Conservation (phyloP, 495 filamentous ascomycete genomes). For the Daldinia bambusicola region DNA sequence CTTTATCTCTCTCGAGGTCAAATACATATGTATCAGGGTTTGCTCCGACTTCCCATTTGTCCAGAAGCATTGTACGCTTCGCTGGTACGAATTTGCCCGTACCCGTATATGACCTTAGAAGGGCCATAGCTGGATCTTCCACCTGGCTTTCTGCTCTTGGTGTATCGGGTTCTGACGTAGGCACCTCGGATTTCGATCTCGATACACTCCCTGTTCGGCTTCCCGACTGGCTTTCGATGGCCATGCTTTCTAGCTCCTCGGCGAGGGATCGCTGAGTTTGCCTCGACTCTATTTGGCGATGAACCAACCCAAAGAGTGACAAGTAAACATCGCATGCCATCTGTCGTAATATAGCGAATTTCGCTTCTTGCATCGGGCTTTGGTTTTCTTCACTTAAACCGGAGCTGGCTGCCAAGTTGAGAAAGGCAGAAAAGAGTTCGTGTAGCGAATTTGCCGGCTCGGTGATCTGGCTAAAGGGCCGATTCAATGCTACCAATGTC, state of each 20-base stretch:
- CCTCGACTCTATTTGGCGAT: constrained; percentile 19
- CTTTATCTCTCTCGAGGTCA: constrained; percentile 41
- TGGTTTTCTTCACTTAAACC: not conserved
- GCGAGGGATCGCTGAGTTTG: constrained; percentile 16
- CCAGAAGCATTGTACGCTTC: constrained; percentile 43
- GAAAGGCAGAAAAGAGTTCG: constrained; percentile 27
- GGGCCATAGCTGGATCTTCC: constrained; percentile 46
- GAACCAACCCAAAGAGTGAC: constrained; percentile 40
- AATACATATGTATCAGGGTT: constrained; percentile 42
- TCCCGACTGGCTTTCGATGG: constrained; percentile 42
- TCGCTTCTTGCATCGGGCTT: constrained; percentile 11
- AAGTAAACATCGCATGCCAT: constrained; percentile 44
- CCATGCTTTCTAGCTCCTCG: constrained; percentile 33
- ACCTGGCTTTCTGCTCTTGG: constrained; percentile 12
- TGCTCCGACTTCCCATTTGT: constrained; percentile 46
- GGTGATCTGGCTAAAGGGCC: constrained; percentile 15
- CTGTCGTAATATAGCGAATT: constrained; percentile 20
- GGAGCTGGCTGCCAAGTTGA: constrained; percentile 14
- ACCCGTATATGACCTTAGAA: constrained; percentile 45
- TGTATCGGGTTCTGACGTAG: constrained; percentile 23
- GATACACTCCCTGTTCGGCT: constrained; percentile 28
- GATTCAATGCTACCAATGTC: constrained; percentile 26
- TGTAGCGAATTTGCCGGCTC: constrained; percentile 24
- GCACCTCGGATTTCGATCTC: constrained; percentile 25
- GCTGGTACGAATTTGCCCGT: constrained; percentile 42